A percentile compares a stretch with the other conserved stretches of the same genome.
Conservation (phyloP, 2,329 filamentous ascomycete genomes). For the Penicillium paneum region DNA sequence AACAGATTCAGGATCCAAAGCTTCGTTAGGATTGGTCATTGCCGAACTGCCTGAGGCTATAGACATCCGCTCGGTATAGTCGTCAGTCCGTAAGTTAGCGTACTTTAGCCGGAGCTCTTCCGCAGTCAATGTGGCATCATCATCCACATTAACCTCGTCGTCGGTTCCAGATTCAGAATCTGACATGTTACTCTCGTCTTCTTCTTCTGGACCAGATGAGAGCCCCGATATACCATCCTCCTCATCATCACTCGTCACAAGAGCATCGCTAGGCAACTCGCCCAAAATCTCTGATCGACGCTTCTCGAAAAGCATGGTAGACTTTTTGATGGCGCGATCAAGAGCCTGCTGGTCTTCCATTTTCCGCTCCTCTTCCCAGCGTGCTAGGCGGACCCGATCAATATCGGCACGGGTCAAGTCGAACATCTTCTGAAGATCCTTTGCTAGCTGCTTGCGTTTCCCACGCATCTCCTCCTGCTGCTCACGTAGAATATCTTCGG, state of each 20-base stretch:
- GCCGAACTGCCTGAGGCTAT: slow-evolving; percentile 21
- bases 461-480: slow-evolving; percentile 63
- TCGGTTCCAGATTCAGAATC: slow-evolving; percentile 45
- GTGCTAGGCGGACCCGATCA: slow-evolving; percentile 53
- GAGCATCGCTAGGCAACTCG: slow-evolving; percentile 63
- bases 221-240: slow-evolving; percentile 30
- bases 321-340: slow-evolving; percentile 52
- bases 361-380: slow-evolving; percentile 58
- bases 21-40: slow-evolving; percentile 20
- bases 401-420: slow-evolving; percentile 58
- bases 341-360: slow-evolving; percentile 52
- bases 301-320: slow-evolving; percentile 49
- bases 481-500: slow-evolving; percentile 78
- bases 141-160: slow-evolving; percentile 36
- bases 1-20: slow-evolving; percentile 18
- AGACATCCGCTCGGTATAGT: slow-evolving; percentile 24
- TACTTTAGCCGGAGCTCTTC: slow-evolving; percentile 50
- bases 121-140: slow-evolving; percentile 46
- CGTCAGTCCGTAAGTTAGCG: slow-evolving; percentile 36
- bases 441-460: slow-evolving; percentile 69
- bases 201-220: slow-evolving; percentile 59
- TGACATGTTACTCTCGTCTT: slow-evolving; percentile 52
- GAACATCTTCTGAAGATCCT: slow-evolving; percentile 61
- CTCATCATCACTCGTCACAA: slow-evolving; percentile 62
- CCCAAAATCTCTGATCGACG: slow-evolving; percentile 45